phyloP scores from a whole-genome alignment of 495 filamentous ascomycete species.

The Podospora pseudocomata region DNA sequence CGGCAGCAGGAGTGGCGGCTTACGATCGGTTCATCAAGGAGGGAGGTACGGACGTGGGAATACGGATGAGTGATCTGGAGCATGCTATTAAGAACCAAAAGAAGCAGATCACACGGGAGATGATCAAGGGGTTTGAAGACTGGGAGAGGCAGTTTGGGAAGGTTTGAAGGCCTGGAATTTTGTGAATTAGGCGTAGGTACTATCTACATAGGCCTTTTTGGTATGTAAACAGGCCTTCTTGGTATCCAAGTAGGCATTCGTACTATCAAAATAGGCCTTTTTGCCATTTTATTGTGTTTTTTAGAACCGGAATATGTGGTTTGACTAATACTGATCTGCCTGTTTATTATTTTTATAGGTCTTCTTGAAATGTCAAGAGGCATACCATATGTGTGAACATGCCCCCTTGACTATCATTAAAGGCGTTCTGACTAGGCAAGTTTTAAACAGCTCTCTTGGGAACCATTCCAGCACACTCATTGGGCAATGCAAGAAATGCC shows the following conservation, averaged over 20 bases:
- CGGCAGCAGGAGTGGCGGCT: constrained; percentile 43
- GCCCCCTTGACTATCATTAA: no score
- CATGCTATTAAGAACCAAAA: constrained; percentile 59
- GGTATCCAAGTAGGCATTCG: no score
- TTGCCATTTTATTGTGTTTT: no score
- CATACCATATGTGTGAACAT: no score
- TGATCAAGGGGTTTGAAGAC: constrained; percentile 62
- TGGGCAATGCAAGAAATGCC: not conserved
- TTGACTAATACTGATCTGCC: no score
- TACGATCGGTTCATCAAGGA: constrained; percentile 33
- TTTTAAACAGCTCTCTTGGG: not conserved
- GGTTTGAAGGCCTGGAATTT: constrained; percentile 11
- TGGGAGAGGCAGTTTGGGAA: constrained; percentile 53
- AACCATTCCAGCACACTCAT: not conserved
- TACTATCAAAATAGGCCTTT: no score
- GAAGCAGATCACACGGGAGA: constrained; percentile 63
- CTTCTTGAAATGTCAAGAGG: no score
- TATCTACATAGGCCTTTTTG: not conserved
- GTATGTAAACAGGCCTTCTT: no score
- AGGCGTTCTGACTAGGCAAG: not conserved
- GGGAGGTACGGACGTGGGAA: constrained; percentile 38
- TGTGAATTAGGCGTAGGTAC: not conserved
- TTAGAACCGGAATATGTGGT: no score
- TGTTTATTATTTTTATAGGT: no score
- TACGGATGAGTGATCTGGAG: constrained; percentile 61